phyloP scores from a whole-genome alignment of 2,329 filamentous ascomycete genomes.

The Diaporthe citrichinensis region DNA sequence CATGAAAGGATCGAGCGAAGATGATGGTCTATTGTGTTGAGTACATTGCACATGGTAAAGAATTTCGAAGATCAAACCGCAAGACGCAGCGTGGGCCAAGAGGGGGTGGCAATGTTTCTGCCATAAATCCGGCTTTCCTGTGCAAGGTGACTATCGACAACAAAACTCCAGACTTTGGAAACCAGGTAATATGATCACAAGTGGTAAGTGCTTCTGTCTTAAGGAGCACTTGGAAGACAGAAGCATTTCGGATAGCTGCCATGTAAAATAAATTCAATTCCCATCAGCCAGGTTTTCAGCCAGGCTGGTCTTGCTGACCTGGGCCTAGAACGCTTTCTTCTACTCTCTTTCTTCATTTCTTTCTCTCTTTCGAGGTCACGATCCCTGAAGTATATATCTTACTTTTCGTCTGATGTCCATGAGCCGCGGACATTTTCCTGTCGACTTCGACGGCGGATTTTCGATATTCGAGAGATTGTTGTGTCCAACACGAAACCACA shows the following conservation, averaged over 20 bases:
- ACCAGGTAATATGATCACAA: neutral
- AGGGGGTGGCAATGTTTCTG: neutral
- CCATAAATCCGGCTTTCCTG: too few species aligned
- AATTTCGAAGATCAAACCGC: neutral
- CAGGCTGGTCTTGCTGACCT: neutral
- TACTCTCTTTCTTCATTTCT: neutral
- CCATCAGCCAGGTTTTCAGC: neutral
- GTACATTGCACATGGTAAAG: too few species aligned
- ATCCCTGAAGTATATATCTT: too few species aligned
- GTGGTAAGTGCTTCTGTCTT: neutral
- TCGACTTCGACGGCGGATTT: neutral
- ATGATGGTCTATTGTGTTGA: neutral
- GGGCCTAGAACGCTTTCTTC: neutral
- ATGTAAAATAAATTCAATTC: too few species aligned
- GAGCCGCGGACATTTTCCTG: neutral
- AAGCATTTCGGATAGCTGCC: neutral
- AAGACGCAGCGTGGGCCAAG: neutral
- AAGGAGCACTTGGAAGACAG: too few species aligned
- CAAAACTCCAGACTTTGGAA: neutral
- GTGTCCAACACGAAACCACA: too few species aligned
- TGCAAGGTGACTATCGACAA: neutral
- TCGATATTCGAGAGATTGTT: neutral
- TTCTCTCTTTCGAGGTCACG: neutral
- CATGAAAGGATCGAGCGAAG: slow-evolving; percentile 10
- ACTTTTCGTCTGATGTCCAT: too few species aligned